phyloP scores from a whole-genome alignment of 257 asterid species.

The Schizonepeta tenuifolia region DNA sequence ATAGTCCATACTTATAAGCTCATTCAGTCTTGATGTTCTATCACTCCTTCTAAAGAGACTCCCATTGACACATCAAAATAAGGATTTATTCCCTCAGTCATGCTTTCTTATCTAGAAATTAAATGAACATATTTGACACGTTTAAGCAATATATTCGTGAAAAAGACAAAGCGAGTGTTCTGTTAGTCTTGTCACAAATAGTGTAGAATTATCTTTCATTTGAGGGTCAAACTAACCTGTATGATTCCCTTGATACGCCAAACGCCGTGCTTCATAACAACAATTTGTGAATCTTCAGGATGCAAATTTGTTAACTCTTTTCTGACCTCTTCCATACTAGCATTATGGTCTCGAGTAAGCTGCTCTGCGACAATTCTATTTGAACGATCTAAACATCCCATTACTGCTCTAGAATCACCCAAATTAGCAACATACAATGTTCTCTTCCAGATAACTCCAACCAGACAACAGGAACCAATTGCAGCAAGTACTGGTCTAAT shows the following conservation, averaged over 20 bases:
- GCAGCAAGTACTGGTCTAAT: constrained; percentile 50
- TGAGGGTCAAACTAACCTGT: constrained; percentile 48
- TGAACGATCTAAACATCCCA: constrained; percentile 52
- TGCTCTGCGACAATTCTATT: constrained; percentile 62
- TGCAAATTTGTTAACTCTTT: constrained; percentile 56
- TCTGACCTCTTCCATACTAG: constrained; percentile 61
- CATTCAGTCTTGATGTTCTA: not conserved
- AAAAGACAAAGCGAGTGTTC: not conserved
- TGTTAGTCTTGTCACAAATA: not conserved
- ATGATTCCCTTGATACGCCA: constrained; percentile 86
- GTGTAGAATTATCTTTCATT: not conserved
- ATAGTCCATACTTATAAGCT: not conserved
- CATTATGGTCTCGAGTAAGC: constrained; percentile 76
- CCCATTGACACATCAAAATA: not conserved
- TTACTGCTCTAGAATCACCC: constrained; percentile 84
- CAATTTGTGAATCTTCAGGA: constrained; percentile 66
- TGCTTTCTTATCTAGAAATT: not conserved
- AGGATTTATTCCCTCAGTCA: not conserved
- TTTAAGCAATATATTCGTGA: not conserved
- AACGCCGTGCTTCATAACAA: constrained; percentile 51
- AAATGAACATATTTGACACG: not conserved
- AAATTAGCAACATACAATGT: constrained; percentile 66
- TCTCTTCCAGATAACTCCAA: constrained; percentile 67
- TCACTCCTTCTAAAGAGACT: not conserved
- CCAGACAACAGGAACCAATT: constrained; percentile 77